Evolutionary conservation across 768 basidiomycete genomes (phyloP), one percentile per base, ranked within the genome.

Genomic region (Exsudoporus frostii): DNA sequence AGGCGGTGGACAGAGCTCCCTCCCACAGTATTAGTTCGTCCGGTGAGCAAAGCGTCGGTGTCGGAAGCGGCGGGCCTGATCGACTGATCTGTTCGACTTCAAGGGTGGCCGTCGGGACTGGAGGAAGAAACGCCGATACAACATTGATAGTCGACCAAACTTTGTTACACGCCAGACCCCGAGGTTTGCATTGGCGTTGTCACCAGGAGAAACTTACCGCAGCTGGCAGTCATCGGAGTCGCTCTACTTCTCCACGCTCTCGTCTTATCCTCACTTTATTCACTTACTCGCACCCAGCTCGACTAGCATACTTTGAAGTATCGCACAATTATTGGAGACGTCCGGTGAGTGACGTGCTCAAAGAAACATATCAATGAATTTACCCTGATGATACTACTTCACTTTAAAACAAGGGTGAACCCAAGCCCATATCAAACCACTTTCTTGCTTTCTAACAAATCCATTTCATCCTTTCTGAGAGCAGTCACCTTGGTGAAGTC

Each of bases 401-500:
- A 9, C 11, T 29, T 20, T 17, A 40, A 30, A 33, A 37, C 29
- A 22, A 11, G 15, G 19, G 20, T 25, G 17, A 25, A 48, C n/a
- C 38, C 32, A 17, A 38, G 7, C 5, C n/a, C 22, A 33, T 24
- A 15, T 57, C 48, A 67, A 37, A 20, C 49, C 34, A 39, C 38
- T 40, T 55, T 66, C 43, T 57, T 62, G 41, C 32, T 48, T 19
- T 41, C 30, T 15, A 36, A 40, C 15, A 29, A 44, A 17, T 49
- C 59, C 27, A 74, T 73, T 68, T 86, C 86, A 47, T 85, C 84
- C 45, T 75, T 62, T 53, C 85, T 75, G 44, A 81, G 66, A 8
- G 79, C 84, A 46, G 83, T 80, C 20, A 80, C 64, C 69, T 92
- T 92, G 14, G 75, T 72, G 62, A 92, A 92, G 37, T 74, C 73